Base-by-base conservation (phyloP, 495 filamentous ascomycete genomes). In the Hapsidospora chrysogenum region DNA sequence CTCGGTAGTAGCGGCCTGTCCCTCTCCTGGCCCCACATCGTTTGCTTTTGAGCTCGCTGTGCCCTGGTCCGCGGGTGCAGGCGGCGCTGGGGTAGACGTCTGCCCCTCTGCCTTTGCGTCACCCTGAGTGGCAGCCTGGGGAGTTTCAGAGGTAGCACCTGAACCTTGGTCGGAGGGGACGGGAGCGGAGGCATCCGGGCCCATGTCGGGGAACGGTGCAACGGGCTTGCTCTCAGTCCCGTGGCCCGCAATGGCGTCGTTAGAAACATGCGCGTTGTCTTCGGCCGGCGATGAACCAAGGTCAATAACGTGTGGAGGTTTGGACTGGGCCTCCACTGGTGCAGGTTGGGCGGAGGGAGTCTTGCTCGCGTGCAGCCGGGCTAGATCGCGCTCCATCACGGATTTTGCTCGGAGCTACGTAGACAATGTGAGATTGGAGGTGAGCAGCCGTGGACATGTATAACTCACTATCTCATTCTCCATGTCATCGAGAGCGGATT, bases 401-500 rank as follows among this genome's bases (percentile, higher is more conserved):
- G 61, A 47, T 41, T 63, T 67, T 11, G 60, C 51, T 21, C 42
- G 37, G 10, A 52, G 49, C 63, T 66, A 33, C n/a, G n/a, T n/a
- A n/a, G n/a, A n/a, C n/a, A n/a, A 4, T 3, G 8, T 21, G 11
- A 33, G 4, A 14, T 2, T 21, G 17, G 17, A 3, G 3, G 31
- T 14, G 18, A 1, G 33, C n/a, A 16, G 17, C 5, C 3, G 20
- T 6, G 9, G 14, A 4, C 13, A 34, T 34, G 13, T 15, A 8
- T 19, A 9, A 44, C 63, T 44, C 51, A 72, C 68, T 33, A 72
- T 63, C 22, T 70, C 66, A 19, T 27, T 41, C 39, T 70, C 66
- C 2, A 72, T 23, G 3, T 70, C 62, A 36, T 69, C 63, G n/a
- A 70, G 40, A 13, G 58, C 57, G 30, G 43, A 44, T 27, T 70